phyloP scores from a whole-genome alignment of 2,329 filamentous ascomycete species.

The Colletotrichum liriopes region DNA sequence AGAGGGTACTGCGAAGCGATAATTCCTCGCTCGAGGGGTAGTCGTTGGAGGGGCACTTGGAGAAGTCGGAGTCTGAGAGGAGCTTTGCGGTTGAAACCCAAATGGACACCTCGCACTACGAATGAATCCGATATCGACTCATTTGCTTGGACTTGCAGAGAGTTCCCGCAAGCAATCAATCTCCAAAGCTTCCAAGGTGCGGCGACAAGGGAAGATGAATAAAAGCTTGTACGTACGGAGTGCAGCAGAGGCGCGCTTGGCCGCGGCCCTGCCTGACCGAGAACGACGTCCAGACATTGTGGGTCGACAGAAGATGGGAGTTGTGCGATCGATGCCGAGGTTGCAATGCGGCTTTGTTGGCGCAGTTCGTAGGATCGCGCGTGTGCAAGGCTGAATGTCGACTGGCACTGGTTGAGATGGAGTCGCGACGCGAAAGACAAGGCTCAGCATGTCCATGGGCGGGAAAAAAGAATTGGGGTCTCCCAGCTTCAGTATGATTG shows the following conservation, averaged over 20 bases:
- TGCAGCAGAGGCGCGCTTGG: constrained; percentile 68
- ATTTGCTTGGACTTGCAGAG: constrained; percentile 47
- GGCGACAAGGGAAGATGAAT: not conserved
- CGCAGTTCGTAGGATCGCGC: constrained; percentile 1
- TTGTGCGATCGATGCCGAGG: not conserved
- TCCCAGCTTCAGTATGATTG: constrained; percentile 7
- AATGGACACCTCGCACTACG: constrained; percentile 14
- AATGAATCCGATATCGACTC: constrained; percentile 2
- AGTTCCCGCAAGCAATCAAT: not conserved
- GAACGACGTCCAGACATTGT: constrained; percentile 39
- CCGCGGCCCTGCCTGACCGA: constrained; percentile 68
- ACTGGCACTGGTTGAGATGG: constrained; percentile 34
- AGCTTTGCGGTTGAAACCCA: not conserved
- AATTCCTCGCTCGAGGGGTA: not conserved
- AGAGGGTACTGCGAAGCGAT: not conserved
- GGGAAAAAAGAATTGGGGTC: constrained; percentile 36
- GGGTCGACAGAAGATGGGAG: not conserved
- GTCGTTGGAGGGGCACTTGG: constrained; percentile 16
- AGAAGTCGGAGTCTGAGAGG: not conserved
- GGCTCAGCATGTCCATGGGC: constrained; percentile 10
- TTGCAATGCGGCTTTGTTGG: constrained; percentile 1
- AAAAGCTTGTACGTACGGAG: constrained; percentile 59
- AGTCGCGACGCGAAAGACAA: constrained; percentile 41
- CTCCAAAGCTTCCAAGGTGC: not conserved
- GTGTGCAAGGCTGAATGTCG: constrained; percentile 35